Percentiles rank a stretch among this genome's conserved stretches.
These are phyloP conservation scores for Sporothrix brunneoviolacea DNA, from an alignment of 2,329 filamentous ascomycete species.

Conservation along the genomic window DNA sequence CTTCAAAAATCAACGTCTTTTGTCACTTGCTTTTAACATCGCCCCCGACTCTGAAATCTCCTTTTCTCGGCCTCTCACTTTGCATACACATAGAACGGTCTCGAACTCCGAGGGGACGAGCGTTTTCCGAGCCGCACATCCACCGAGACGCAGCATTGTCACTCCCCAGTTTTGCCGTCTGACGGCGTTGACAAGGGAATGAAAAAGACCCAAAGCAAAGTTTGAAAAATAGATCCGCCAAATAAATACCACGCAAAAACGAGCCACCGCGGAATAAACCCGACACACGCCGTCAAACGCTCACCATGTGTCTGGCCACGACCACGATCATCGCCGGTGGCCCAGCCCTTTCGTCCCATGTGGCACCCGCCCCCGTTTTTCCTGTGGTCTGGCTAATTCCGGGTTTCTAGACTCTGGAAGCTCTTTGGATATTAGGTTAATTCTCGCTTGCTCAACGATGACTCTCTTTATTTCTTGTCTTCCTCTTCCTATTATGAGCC, in stretches of 20 bases:
- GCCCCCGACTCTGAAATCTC: too few species aligned
- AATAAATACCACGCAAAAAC: slow-evolving; percentile 1
- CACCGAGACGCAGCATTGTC: too few species aligned
- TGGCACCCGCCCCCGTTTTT: background rate
- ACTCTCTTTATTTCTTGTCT: background rate
- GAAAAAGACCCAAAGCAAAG: too few species aligned
- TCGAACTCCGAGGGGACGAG: background rate
- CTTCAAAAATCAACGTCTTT: too few species aligned
- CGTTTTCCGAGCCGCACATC: background rate
- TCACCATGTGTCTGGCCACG: too few species aligned
- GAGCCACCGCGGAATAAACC: background rate
- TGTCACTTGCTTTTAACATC: too few species aligned
- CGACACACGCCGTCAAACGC: too few species aligned
- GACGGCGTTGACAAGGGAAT: too few species aligned
- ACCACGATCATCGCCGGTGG: background rate
- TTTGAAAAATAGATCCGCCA: too few species aligned
- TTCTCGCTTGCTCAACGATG: background rate
- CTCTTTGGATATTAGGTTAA: slow-evolving; percentile 10
- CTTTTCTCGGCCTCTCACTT: too few species aligned
- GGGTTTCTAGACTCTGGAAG: slow-evolving; percentile 7
- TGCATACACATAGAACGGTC: background rate
- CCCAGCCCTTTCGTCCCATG: background rate
- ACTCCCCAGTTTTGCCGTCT: too few species aligned
- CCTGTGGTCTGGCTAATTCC: slow-evolving; percentile 7
- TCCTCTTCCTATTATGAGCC: background rate